Base-by-base conservation (phyloP, 1,284 basidiomycete genomes). In the Cryptococcus neoformans region DNA sequence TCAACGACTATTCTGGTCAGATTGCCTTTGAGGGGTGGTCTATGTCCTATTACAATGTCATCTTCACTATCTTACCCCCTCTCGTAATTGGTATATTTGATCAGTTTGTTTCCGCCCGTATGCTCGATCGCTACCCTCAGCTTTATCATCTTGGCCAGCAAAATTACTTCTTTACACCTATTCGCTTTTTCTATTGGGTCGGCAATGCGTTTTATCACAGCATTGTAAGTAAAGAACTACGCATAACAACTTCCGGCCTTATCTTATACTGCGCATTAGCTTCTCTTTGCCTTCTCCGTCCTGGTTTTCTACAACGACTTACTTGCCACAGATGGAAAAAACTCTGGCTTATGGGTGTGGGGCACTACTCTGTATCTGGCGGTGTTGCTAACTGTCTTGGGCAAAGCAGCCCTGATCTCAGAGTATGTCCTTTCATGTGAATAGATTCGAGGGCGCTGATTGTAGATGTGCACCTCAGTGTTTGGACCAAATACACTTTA, bases 401-500 rank as follows among this genome's bases (percentile, higher is more conserved):
- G 94, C 49, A 99, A 99, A 77, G 96, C 96, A 7, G 95, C 95
- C 1, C 78, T 99, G 56, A 90, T 99, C 51, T 98, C 95, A 6
- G 95, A 99, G 92, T 96, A 73, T 70, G 91, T 83, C 38, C 7
- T 14, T 47, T 1, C 36, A 38, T 2, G 28, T 21, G 12, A 14
- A 28, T 28, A 28, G 16, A 6, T 35, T 6, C 1, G 41, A 16
- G 9, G 8, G 12, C 21, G 7, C 16, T 49, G 36, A 11, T 42
- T 54, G 36, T 21, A 47, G 46, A 37, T 39, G 37, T 40, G 34
- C 39, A 38, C 7, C 28, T 12, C 63, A 96, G 92, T 67, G 78
- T 99, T n/a, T 99, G 95, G 96, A 98, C 95, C 2, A 98, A 99
- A 74, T 99, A 98, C 75, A 98, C 94, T 3, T 89, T 94, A 42